phyloP scores from a whole-genome alignment of 768 basidiomycete species.

The Mrakia blollopis region DNA sequence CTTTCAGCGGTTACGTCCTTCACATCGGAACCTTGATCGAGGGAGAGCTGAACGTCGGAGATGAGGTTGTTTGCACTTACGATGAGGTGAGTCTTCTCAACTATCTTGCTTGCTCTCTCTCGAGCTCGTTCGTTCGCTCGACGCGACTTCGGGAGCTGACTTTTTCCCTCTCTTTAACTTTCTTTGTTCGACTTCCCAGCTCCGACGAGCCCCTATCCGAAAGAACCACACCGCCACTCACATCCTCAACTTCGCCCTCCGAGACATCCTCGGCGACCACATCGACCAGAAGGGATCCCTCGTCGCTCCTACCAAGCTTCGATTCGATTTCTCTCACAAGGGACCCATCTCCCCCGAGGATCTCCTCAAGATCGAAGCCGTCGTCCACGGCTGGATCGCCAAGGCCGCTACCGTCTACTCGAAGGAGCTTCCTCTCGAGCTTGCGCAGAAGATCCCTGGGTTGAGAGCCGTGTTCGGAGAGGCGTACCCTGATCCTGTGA shows the following conservation, averaged over 20 bases:
- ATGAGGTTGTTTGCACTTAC: slow-evolving; percentile 80
- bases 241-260: slow-evolving; percentile 88
- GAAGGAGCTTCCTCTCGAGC: slow-evolving; percentile 71
- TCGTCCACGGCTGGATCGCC: slow-evolving; percentile 84
- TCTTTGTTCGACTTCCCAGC: slow-evolving; percentile 47
- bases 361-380: slow-evolving; percentile 71
- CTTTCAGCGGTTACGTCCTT: slow-evolving; percentile 89
- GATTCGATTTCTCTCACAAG: slow-evolving; percentile 98
- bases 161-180: background rate
- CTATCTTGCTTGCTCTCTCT: background rate
- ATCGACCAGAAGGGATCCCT: slow-evolving; percentile 97
- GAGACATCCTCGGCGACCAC: slow-evolving; percentile 93
- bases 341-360: slow-evolving; percentile 72
- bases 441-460: slow-evolving; percentile 83
- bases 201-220: slow-evolving; percentile 88
- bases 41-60: slow-evolving; percentile 69
- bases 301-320: slow-evolving; percentile 89
- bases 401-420: slow-evolving; percentile 83
- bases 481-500: slow-evolving; percentile 93
- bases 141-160: background rate
- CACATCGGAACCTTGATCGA: slow-evolving; percentile 89
- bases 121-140: background rate
- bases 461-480: slow-evolving; percentile 96
- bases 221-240: slow-evolving; percentile 99
- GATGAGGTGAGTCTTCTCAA: slow-evolving; percentile 66